These are phyloP conservation scores for Gorgonomyces haynaldii DNA, from an alignment of 192 early-diverging fungal species.

Conservation along the genomic window DNA sequence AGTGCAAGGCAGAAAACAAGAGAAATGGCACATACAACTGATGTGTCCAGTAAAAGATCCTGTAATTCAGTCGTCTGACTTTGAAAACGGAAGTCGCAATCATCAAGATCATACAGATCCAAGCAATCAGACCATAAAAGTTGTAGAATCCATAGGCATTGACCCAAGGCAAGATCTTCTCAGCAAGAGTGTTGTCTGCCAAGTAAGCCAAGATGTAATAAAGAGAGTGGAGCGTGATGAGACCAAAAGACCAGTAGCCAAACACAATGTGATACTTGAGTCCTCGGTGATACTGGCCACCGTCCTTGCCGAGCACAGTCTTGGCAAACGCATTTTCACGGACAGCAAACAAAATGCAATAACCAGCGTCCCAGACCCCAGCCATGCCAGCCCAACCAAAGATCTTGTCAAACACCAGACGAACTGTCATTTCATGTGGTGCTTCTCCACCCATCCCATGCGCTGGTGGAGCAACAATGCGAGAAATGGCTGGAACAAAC, in stretches of 20 bases:
- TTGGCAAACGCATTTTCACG: conserved; percentile 11
- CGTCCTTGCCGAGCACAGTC: conserved; percentile 1
- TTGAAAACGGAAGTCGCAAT: no score
- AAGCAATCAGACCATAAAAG: no score
- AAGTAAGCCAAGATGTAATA: conserved; percentile 6
- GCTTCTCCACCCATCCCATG: background rate
- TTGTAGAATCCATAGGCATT: no score
- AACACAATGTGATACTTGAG: conserved; percentile 9
- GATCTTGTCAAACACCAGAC: background rate
- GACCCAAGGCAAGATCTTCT: conserved; percentile 6
- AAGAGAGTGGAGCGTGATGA: conserved; percentile 7
- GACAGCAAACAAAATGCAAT: conserved; percentile 9
- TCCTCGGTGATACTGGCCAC: conserved; percentile 3
- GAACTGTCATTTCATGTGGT: no score
- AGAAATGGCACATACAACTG: no score
- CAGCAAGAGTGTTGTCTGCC: background rate
- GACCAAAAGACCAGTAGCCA: conserved; percentile 5
- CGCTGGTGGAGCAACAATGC: no score
- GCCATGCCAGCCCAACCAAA: background rate
- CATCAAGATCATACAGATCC: no score
- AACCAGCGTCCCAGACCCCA: conserved; percentile 11
- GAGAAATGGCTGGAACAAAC: conserved; percentile 1
- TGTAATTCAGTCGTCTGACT: no score
- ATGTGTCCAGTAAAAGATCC: no score
- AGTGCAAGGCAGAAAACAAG: no score